Evolutionary conservation across 768 basidiomycete species (phyloP), one percentile per base, ranked within the genome.

Genomic region (Calocybe indica): DNA sequence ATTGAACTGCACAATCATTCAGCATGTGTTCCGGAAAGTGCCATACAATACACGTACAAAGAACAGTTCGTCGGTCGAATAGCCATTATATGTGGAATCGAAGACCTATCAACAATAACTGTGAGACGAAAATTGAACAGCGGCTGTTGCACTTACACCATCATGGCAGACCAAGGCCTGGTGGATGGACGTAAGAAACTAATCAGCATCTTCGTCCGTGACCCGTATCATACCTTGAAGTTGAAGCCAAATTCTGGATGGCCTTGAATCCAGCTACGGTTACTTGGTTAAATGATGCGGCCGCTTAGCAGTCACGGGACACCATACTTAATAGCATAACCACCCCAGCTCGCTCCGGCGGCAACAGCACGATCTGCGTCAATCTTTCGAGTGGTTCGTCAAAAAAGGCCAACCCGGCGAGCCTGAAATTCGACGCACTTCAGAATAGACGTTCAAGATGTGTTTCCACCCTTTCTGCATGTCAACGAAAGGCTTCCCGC

Each of bases 51-150:
- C 13, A 48, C 85, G 56, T 58, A 90, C 88, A 69, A 93, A 94
- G 76, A 85, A 91, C 33, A 94, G 75, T 58, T 94, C 91, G 44
- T 97, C 94, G 7, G 93, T 97, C 10, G 85, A 79, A 60, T 83
- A 92, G n/a, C 85, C 91, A 40, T 85, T 85, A 64, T 87, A 87
- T 6, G 65, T 73, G 3, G 84, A 73, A 57, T 91, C 87, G 54
- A 93, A 92, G 22, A 88, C 78, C 82, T 83, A 41, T 7, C 7
- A 22, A 22, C 22, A 22, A 22, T 22, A 22, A 22, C 22, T 22
- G 22, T 22, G 22, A 22, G 22, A 22, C 22, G 22, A 22, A 22
- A 22, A 22, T 4, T 22, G 4, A 22, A 22, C 4, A 22, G 22
- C 22, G 4, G 22, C 4, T 4, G 22, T 22, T 22, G 22, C 22